Evolutionary conservation across 495 filamentous ascomycete species (phyloP).

Genomic region (Mycothermus thermophilus): DNA sequence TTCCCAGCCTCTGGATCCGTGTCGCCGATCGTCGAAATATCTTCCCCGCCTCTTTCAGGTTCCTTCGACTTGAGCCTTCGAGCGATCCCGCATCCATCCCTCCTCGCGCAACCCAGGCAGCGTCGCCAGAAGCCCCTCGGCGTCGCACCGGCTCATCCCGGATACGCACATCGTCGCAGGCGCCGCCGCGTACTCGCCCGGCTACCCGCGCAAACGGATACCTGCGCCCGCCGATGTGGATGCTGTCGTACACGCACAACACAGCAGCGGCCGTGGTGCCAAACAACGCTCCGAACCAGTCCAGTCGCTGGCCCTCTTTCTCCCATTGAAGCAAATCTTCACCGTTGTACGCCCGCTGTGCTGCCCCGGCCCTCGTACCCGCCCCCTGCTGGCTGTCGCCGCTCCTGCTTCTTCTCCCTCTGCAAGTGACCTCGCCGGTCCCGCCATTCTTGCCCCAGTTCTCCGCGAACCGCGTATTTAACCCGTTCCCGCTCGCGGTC

Average conservation of each 20-base stretch:
- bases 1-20: too few relatives aligned
- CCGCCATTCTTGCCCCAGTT: too few relatives aligned
- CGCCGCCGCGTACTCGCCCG: slow-evolving; percentile 7
- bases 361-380: too few relatives aligned
- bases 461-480: slow-evolving; percentile 7
- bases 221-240: slow-evolving; percentile 19
- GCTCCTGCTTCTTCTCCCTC: background rate
- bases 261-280: slow-evolving; percentile 5
- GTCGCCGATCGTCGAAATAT: too few relatives aligned
- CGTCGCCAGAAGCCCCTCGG: slow-evolving; percentile 12
- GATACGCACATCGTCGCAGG: slow-evolving; percentile 6
- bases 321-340: background rate
- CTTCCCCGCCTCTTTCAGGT: background rate
- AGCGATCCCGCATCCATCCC: background rate
- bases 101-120: slow-evolving; percentile 3
- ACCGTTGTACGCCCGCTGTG: slow-evolving; percentile 1
- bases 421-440: slow-evolving; percentile 1
- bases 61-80: background rate
- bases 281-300: slow-evolving; percentile 11
- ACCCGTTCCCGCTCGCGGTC: slow-evolving; percentile 6
- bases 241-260: slow-evolving; percentile 19
- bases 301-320: too few relatives aligned
- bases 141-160: slow-evolving; percentile 12
- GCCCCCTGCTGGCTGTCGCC: too few relatives aligned
- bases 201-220: slow-evolving; percentile 12